phyloP scores from a whole-genome alignment of 1,139 yeast species.

The Blastobotrys niveus region DNA sequence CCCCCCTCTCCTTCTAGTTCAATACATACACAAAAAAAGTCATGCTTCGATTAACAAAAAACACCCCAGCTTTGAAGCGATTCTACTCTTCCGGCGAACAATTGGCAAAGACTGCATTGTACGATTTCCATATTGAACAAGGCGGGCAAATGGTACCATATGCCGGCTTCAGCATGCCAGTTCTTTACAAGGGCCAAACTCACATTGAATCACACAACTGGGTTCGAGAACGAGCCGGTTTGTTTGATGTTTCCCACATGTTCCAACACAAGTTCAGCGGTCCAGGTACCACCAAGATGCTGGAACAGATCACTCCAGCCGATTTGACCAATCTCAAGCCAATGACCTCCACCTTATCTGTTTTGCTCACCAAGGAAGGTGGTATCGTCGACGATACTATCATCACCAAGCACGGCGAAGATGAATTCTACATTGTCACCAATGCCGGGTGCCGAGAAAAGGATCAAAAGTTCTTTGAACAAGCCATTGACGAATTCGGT shows the following conservation, averaged over 20 bases:
- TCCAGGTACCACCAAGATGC: constrained; percentile 56
- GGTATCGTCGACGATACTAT: constrained; percentile 88
- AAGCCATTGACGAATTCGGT: constrained; percentile 43
- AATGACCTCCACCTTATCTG: constrained; percentile 68
- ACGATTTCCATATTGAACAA: constrained; percentile 67
- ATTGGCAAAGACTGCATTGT: constrained; percentile 65
- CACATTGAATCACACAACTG: constrained; percentile 92
- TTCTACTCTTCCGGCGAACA: constrained; percentile 20
- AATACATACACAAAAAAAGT: constrained; percentile 1
- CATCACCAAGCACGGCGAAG: constrained; percentile 76
- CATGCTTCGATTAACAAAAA: constrained; percentile 8
- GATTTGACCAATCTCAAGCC: constrained; percentile 56
- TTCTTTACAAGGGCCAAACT: constrained; percentile 70
- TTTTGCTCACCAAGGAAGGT: constrained; percentile 64
- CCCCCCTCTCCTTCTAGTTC: constrained; percentile 1
- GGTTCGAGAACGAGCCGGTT: constrained; percentile 83
- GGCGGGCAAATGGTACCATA: constrained; percentile 93
- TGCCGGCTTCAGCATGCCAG: constrained; percentile 95
- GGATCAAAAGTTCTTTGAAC: constrained; percentile 59
- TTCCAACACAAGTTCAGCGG: constrained; percentile 79
- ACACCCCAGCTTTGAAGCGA: constrained; percentile 12
- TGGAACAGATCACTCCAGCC: constrained; percentile 80
- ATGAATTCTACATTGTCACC: constrained; percentile 83
- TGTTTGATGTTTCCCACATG: constrained; percentile 97
- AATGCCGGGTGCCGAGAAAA: constrained; percentile 92